A percentile compares a stretch with the other conserved stretches of the same genome.
These are phyloP conservation scores for Amanita pseudoporphyria DNA, from an alignment of 768 basidiomycete genomes.

Conservation along the genomic window DNA sequence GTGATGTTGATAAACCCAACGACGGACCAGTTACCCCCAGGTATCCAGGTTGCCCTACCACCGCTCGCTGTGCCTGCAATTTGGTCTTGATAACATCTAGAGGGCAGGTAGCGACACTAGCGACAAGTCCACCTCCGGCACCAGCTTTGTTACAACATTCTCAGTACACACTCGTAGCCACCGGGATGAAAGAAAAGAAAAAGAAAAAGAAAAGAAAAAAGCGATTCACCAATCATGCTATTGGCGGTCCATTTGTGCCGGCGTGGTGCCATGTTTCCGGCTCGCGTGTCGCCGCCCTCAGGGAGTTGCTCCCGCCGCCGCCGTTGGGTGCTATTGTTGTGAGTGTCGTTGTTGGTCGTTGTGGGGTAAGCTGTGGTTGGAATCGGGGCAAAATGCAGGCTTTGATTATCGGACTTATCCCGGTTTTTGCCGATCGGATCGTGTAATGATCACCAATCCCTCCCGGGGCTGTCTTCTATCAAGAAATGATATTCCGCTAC, in stretches of 20 bases:
- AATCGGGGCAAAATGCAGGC: neutral
- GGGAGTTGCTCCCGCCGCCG: neutral
- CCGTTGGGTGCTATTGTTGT: conserved; percentile 3
- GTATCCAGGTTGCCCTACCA: no score
- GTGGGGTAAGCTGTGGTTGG: conserved; percentile 2
- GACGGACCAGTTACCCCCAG: no score
- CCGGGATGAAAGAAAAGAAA: no score
- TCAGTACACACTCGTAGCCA: no score
- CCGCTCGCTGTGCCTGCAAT: no score
- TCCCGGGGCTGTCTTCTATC: neutral
- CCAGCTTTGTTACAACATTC: no score
- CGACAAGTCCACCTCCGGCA: no score
- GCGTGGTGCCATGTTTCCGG: conserved; percentile 57
- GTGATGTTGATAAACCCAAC: no score
- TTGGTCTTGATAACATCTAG: no score
- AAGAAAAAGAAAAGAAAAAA: neutral
- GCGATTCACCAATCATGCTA: conserved; percentile 69
- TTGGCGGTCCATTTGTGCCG: conserved; percentile 59
- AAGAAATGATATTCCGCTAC: no score
- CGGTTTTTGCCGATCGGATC: conserved; percentile 2
- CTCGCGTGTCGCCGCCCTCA: conserved; percentile 28
- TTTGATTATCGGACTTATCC: neutral
- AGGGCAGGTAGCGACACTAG: no score
- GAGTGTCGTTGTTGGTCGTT: conserved; percentile 8
- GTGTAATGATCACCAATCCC: neutral